These are phyloP conservation scores for Crithidia thermophila DNA, from an alignment of 208 protist genomes.

Conservation along the genomic window DNA sequence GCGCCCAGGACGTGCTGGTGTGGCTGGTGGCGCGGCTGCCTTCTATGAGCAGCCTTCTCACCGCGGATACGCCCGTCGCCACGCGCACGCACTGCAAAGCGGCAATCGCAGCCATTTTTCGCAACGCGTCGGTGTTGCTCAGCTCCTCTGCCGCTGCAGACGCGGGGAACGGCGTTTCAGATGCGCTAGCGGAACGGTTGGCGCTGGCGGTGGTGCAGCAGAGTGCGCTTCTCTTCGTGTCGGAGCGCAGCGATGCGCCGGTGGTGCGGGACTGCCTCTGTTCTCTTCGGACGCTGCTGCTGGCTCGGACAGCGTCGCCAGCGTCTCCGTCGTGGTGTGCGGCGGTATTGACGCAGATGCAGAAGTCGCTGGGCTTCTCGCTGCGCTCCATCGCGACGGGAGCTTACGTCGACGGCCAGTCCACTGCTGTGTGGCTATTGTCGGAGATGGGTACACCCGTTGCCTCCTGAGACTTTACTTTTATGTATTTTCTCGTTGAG, in stretches of 20 bases:
- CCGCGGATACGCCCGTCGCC: conserved; percentile 1
- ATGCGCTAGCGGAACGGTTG: conserved; percentile 1
- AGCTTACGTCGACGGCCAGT: conserved; percentile 25
- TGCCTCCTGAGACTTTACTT: conserved; percentile 1
- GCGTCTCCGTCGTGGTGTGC: conserved; percentile 8
- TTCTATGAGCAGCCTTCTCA: conserved; percentile 24
- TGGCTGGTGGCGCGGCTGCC: conserved; percentile 15
- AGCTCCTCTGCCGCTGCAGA: conserved; percentile 3
- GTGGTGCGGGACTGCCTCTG: conserved; percentile 20
- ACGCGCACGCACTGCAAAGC: conserved; percentile 20
- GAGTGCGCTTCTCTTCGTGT: conserved; percentile 22
- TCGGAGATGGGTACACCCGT: conserved; percentile 3
- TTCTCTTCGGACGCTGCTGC: conserved; percentile 23
- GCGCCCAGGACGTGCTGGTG: conserved; percentile 14
- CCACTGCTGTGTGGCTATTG: conserved; percentile 29
- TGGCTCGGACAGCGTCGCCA: neutral
- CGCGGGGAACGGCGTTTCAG: neutral
- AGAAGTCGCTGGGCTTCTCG: conserved; percentile 18
- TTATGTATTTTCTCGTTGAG: no score
- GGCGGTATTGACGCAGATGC: conserved; percentile 6
- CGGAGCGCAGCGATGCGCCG: conserved; percentile 21
- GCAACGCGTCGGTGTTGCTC: conserved; percentile 20
- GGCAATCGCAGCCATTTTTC: conserved; percentile 24
- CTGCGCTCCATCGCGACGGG: conserved; percentile 33
- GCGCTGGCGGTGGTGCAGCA: conserved; percentile 26